A percentile compares a stretch with the other conserved stretches of the same genome.
Conservation (phyloP, 2,329 filamentous ascomycete genomes). For the Emergomyces orientalis region DNA sequence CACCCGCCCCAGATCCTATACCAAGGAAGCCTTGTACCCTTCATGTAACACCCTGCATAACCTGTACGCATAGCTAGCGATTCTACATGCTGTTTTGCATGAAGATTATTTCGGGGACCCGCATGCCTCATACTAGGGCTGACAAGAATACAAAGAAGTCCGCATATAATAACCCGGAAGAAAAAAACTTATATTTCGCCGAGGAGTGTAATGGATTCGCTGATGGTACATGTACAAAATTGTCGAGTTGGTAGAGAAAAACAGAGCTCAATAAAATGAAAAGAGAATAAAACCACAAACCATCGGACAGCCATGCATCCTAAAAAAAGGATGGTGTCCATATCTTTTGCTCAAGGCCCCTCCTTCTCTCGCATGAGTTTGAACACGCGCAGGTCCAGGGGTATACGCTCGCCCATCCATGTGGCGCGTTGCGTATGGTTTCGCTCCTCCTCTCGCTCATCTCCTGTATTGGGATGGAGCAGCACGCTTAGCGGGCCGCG, state of each 20-base stretch:
- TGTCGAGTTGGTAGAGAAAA: background rate
- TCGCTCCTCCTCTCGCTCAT: conserved; percentile 43
- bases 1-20: background rate
- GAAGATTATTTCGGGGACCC: background rate
- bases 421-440: conserved; percentile 39
- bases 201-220: background rate
- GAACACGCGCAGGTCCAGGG: conserved; percentile 35
- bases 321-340: background rate
- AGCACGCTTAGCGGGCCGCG: conserved; percentile 70
- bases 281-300: no score
- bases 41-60: background rate
- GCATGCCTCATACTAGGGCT: background rate
- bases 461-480: conserved; percentile 67
- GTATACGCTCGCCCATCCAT: conserved; percentile 40
- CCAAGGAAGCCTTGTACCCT: no score
- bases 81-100: background rate
- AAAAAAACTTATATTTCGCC: background rate
- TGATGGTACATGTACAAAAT: background rate
- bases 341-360: background rate
- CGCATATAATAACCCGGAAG: background rate
- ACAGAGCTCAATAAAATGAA: background rate
- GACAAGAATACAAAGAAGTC: background rate
- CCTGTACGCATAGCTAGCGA: background rate
- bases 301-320: no score
- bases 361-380: conserved; percentile 23